phyloP scores from a whole-genome alignment of 208 protist genomes.

The Trichomonas gallinae region DNA sequence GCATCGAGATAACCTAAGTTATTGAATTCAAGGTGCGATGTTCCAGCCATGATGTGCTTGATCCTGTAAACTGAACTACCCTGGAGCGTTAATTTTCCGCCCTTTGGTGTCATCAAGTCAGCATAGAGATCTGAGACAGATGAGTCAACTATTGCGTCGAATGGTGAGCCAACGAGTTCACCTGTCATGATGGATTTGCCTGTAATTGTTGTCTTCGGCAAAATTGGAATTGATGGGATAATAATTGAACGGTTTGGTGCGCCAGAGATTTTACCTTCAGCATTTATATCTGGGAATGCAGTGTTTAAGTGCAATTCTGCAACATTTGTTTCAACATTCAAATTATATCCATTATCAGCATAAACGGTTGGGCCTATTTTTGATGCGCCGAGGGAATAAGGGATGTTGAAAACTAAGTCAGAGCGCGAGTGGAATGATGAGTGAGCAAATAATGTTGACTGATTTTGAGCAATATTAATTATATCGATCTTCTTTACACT shows the following conservation, averaged over 20 bases:
- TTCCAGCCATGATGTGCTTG: background rate
- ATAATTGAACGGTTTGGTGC: background rate
- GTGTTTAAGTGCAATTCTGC: background rate
- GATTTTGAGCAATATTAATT: background rate
- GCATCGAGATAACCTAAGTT: background rate
- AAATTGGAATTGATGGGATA: background rate
- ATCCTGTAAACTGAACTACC: background rate
- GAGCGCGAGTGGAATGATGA: background rate
- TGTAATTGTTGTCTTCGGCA: background rate
- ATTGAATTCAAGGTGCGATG: background rate
- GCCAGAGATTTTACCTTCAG: background rate
- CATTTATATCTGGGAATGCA: background rate
- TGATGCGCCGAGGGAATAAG: background rate
- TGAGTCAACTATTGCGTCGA: background rate
- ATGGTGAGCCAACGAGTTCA: background rate
- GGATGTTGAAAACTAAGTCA: background rate
- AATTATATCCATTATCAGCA: background rate
- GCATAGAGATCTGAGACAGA: background rate
- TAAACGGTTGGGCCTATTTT: background rate
- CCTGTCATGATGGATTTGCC: background rate
- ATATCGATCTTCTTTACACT: background rate
- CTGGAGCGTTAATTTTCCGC: background rate
- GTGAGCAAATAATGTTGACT: background rate
- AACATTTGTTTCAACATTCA: background rate
- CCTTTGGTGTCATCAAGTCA: background rate